Evolutionary conservation across 2,329 filamentous ascomycete species (phyloP).

Genomic region (Trichoderma sp.): DNA sequence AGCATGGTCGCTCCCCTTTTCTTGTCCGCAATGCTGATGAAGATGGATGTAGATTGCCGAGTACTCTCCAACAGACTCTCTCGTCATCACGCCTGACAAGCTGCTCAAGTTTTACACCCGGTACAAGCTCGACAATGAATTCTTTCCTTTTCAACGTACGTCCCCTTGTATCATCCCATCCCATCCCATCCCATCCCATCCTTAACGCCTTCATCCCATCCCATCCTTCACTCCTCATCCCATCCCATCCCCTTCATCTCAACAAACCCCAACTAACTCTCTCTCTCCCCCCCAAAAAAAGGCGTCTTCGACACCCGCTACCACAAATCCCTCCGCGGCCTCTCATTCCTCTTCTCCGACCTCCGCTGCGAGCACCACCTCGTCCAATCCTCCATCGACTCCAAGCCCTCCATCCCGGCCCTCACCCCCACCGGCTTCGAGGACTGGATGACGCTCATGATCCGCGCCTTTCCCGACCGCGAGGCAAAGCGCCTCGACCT

Average conservation of each 20-base stretch:
- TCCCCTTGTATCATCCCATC: background rate
- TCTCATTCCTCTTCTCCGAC: conserved; percentile 51
- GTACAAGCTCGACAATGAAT: conserved; percentile 61
- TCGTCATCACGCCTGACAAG: conserved; percentile 74
- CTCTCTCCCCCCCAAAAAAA: conserved; percentile 28
- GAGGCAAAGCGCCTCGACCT: conserved; percentile 69
- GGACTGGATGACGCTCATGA: conserved; percentile 68
- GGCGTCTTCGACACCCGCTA: conserved; percentile 50
- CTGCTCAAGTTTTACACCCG: conserved; percentile 70
- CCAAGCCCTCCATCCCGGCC: conserved; percentile 58
- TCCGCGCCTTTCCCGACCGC: conserved; percentile 71
- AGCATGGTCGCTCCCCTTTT: conserved; percentile 25
- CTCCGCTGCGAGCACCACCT: conserved; percentile 62
- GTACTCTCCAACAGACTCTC: conserved; percentile 30
- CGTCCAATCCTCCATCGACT: conserved; percentile 50
- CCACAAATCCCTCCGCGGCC: conserved; percentile 26
- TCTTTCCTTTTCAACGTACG: conserved; percentile 66
- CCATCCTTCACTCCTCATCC: no score
- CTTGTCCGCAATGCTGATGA: background rate
- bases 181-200: background rate
- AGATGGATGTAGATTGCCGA: conserved; percentile 31
- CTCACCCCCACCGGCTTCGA: conserved; percentile 67
- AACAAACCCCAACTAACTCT: background rate
- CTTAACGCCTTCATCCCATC: no score
- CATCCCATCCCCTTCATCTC: no score